Percentiles rank a stretch among this genome's conserved stretches.
Conservation (phyloP, 805 yeast genomes). For the Myxozyma neglecta region DNA sequence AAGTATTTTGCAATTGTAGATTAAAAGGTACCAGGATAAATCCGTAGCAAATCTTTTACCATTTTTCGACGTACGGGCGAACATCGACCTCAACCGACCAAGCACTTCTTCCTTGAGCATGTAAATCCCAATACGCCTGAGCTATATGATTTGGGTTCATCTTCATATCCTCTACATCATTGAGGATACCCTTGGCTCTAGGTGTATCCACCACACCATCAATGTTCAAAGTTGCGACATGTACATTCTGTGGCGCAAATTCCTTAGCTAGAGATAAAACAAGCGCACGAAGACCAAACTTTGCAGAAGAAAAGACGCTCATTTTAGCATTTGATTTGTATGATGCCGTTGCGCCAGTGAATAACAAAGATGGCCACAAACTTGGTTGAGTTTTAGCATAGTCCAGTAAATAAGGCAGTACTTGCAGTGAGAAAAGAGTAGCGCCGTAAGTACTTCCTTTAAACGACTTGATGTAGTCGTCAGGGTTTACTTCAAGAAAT, state of each 20-base stretch:
- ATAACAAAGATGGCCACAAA: constrained; percentile 18
- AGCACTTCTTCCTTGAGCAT: constrained; percentile 19
- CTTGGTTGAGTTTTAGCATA: not conserved
- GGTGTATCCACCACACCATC: constrained; percentile 23
- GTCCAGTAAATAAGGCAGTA: constrained; percentile 17
- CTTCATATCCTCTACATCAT: constrained; percentile 16
- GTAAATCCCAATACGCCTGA: constrained; percentile 23
- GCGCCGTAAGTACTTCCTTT: constrained; percentile 11
- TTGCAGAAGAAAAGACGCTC: constrained; percentile 21
- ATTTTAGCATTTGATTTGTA: constrained; percentile 26
- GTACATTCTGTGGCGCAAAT: constrained; percentile 24
- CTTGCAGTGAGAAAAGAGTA: constrained; percentile 13
- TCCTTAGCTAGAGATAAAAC: constrained; percentile 21
- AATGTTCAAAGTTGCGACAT: constrained; percentile 24
- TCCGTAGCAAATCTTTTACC: constrained; percentile 8
- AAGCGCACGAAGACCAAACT: constrained; percentile 25
- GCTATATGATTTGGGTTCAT: constrained; percentile 24
- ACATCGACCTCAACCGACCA: constrained; percentile 27
- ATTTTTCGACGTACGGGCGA: constrained; percentile 25
- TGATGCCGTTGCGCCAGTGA: constrained; percentile 31
- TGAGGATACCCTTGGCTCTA: constrained; percentile 5
- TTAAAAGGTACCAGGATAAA: too few species aligned
- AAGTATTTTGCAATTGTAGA: not conserved
- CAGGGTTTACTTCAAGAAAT: constrained; percentile 14
- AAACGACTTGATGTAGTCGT: constrained; percentile 9